Evolutionary conservation across 495 filamentous ascomycete species (phyloP).

Genomic region (Aspergillus incahuasiensis): DNA sequence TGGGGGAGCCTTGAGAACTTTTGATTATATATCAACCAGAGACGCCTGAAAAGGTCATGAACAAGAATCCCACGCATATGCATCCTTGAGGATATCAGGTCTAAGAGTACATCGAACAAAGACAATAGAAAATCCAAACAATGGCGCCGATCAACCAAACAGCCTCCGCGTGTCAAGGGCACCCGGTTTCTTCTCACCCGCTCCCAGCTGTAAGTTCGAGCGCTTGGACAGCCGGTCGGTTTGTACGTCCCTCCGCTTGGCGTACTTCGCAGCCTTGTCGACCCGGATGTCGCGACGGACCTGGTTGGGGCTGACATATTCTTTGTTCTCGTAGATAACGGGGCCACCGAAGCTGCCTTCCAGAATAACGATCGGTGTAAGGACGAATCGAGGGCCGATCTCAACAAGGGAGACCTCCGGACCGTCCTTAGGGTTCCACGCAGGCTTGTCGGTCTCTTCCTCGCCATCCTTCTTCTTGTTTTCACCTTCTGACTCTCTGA

Average conservation of each 20-base stretch:
- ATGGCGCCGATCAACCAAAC: conserved; percentile 58
- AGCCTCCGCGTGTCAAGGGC: conserved; percentile 75
- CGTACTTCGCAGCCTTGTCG: conserved; percentile 70
- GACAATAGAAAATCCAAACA: conserved; percentile 17
- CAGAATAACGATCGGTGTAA: conserved; percentile 93
- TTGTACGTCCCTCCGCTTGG: conserved; percentile 64
- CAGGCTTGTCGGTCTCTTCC: conserved; percentile 30
- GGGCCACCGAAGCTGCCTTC: conserved; percentile 95
- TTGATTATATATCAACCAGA: conserved; percentile 27
- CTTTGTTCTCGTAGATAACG: conserved; percentile 97
- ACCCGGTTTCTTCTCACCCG: conserved; percentile 58
- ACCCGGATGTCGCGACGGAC: conserved; percentile 74
- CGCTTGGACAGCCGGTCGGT: conserved; percentile 69
- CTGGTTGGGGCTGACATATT: conserved; percentile 95
- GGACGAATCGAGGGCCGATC: conserved; percentile 90
- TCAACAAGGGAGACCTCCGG: conserved; percentile 82
- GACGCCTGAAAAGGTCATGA: conserved; percentile 40
- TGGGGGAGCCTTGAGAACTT: conserved; percentile 7
- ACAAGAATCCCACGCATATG: conserved; percentile 39
- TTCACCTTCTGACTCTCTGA: conserved; percentile 69
- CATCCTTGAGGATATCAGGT: conserved; percentile 38
- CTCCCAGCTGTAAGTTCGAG: conserved; percentile 68
- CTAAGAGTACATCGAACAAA: conserved; percentile 22
- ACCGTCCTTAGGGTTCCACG: conserved; percentile 35
- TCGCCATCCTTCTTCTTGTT: conserved; percentile 31